Base-by-base conservation (phyloP, 108 stramenopile species). In the Skeletonema grethae region DNA sequence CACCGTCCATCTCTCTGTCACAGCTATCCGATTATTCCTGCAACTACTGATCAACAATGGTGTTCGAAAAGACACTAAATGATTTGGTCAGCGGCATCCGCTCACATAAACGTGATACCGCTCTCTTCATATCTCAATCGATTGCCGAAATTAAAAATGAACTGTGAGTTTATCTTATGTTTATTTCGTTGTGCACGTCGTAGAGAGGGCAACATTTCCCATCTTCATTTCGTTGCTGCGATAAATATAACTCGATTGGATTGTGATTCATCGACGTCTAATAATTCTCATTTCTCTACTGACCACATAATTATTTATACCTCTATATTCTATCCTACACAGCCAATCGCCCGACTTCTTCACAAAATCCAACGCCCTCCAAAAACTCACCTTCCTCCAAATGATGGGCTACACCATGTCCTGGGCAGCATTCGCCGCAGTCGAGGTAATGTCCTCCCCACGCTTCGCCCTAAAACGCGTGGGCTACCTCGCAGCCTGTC, bases 41-140 rank as follows among this genome's bases (percentile, higher is more conserved):
- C 25, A 28, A 28, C 25, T 34, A 4, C 7, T 34, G 10, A 38
- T 38, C 36, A 43, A 43, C 15, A 61, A 80, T 34, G 43, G 72
- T 98, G 96, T 98, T 98, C 72, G 96, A 98, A 80, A 98, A 96
- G 73, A 90, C 89, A 4, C 81, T 99, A 58, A 88, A 92, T 48
- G 97, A 98, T 64, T 79, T 98, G 30, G 97, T 99, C 11, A 97
- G 97, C 77, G 99, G 99, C 53, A 99, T 99, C 66, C 97, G 99
- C 28, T 85, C 91, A 60, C 89, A 95, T 76, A 97, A 97, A 65
- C 88, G 96, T 59, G 97, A 99, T 72, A 96, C 97, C 24, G 86
- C 89, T 5, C 77, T 95, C 25, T 99, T 84, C 85, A 98, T 99
- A 38, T 95, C 94, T 36, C 82, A 91, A 72, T 86, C 94, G 67